Percentiles rank a stretch among this genome's conserved stretches.
Evolutionary conservation across 805 yeast genomes (phyloP).

Genomic region (Candida lessepsii): DNA sequence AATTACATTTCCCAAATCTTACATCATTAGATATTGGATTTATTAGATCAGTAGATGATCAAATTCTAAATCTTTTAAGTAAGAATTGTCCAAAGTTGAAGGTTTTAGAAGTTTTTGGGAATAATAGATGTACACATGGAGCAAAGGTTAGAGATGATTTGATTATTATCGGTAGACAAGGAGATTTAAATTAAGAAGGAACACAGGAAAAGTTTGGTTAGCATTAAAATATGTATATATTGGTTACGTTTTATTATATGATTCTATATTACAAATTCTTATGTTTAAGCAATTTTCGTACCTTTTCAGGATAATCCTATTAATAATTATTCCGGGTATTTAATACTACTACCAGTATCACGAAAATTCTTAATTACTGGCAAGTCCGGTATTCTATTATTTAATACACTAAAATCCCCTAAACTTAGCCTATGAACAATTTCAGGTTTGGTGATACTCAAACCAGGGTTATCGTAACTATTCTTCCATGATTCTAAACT

Average conservation of each 20-base stretch:
- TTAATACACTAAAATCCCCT: conserved; percentile 22
- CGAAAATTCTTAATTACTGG: conserved; percentile 68
- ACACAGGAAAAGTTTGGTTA: not conserved
- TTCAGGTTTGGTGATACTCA: conserved; percentile 35
- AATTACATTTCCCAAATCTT: conserved; percentile 51
- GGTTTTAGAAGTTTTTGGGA: conserved; percentile 78
- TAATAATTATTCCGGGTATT: conserved; percentile 36
- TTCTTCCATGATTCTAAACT: conserved; percentile 8
- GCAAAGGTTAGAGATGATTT: conserved; percentile 55
- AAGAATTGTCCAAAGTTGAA: conserved; percentile 59
- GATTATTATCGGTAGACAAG: conserved; percentile 71
- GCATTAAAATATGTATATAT: too few relatives aligned
- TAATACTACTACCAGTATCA: conserved; percentile 41
- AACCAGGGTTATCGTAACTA: conserved; percentile 37
- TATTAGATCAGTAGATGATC: conserved; percentile 73
- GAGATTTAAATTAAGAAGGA: conserved; percentile 46
- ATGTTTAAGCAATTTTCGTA: too few relatives aligned
- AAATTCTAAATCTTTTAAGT: conserved; percentile 55
- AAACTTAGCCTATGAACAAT: conserved; percentile 27
- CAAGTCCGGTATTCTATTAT: conserved; percentile 29
- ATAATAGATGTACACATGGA: conserved; percentile 61
- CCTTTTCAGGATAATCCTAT: too few relatives aligned
- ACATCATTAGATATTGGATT: conserved; percentile 77
- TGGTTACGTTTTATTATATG: too few relatives aligned
- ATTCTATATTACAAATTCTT: too few relatives aligned